Base-by-base conservation (phyloP, 768 basidiomycete genomes). In the Leucocoprinus sp. region DNA sequence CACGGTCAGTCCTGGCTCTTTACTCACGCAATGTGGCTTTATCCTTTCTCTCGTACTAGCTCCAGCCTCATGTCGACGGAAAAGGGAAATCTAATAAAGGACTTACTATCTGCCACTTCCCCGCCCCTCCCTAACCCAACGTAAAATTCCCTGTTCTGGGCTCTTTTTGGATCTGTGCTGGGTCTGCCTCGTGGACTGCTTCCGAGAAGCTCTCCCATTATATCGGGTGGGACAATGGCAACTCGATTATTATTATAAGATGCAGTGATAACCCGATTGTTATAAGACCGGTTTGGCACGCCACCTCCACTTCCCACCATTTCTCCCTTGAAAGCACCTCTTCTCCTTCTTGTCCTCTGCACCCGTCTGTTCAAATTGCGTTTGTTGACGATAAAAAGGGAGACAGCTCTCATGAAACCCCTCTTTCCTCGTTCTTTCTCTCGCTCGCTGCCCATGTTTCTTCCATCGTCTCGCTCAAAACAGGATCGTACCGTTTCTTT, bases 111-210 rank as follows among this genome's bases (percentile, higher is more conserved):
- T 26, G 45, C 40, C 33, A 47, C 22, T 31, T 22, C 26, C n/a
- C 24, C 18, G 29, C 31, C 39, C 45, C 38, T 47, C n/a, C n/a
- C n/a, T n/a, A n/a, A n/a, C n/a, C n/a, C n/a, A n/a, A n/a, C n/a
- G n/a, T n/a, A n/a, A 47, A 41, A 40, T 47, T 47, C 19, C 45
- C 37, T 26, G 45, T 34, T 47, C 24, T 31, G 45, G 45, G 14
- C 12, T 39, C 29, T 41, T 40, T 45, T 36, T 36, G 36, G 35
- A 36, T 37, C 37, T 47, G 45, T 47, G 12, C 18, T 47, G 38
- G 39, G 9, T 29, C 37, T 34, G 45, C 45, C 45, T 47, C 45
- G 45, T 47, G 45, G 15, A 46, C 29, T 27, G 39, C 38, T 41
- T 47, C 45, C 38, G 39, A 38, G n/a, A 38, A 47, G 34, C 31